A percentile compares a stretch with the other conserved stretches of the same genome.
phyloP scores from a whole-genome alignment of 208 protist genomes.

The Crithidia thermophila region DNA sequence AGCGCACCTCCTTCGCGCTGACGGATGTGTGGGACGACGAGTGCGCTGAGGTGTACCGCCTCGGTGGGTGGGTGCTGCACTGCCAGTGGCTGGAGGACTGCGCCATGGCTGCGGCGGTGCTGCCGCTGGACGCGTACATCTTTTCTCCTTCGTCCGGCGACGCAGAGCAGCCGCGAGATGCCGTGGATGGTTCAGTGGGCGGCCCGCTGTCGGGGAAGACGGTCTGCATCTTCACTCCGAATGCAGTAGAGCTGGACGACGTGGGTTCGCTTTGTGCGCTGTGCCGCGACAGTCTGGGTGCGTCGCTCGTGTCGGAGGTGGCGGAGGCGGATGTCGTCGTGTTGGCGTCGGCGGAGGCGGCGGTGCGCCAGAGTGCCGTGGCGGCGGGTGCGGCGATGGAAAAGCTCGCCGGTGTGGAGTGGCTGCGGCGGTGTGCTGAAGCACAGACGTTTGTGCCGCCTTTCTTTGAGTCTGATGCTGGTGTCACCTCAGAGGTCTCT shows the following conservation, averaged over 20 bases:
- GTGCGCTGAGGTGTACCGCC: slow-evolving; percentile 19
- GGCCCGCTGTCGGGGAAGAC: not conserved
- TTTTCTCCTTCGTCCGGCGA: not conserved
- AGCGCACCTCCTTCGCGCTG: slow-evolving; percentile 27
- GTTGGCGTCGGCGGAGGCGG: not conserved
- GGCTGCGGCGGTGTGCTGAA: slow-evolving; percentile 26
- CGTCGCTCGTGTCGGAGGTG: not conserved
- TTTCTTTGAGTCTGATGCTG: no score
- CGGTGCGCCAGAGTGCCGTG: not conserved
- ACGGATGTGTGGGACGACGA: slow-evolving; percentile 22
- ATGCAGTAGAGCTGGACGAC: not conserved
- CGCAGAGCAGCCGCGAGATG: no score
- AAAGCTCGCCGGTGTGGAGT: slow-evolving; percentile 19
- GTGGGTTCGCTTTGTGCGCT: not conserved
- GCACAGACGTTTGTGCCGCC: not conserved
- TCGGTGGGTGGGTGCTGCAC: slow-evolving; percentile 30
- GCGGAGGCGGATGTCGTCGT: slow-evolving; percentile 1
- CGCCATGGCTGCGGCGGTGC: slow-evolving; percentile 20
- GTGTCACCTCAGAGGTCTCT: no score
- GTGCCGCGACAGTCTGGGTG: slow-evolving; percentile 8
- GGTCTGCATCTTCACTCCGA: not conserved
- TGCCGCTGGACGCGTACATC: slow-evolving; percentile 30
- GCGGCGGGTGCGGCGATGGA: not conserved
- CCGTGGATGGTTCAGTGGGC: no score
- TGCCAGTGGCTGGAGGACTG: slow-evolving; percentile 32